These are phyloP conservation scores for Colletotrichum sp. DNA, from an alignment of 2,329 filamentous ascomycete genomes.

Conservation along the genomic window DNA sequence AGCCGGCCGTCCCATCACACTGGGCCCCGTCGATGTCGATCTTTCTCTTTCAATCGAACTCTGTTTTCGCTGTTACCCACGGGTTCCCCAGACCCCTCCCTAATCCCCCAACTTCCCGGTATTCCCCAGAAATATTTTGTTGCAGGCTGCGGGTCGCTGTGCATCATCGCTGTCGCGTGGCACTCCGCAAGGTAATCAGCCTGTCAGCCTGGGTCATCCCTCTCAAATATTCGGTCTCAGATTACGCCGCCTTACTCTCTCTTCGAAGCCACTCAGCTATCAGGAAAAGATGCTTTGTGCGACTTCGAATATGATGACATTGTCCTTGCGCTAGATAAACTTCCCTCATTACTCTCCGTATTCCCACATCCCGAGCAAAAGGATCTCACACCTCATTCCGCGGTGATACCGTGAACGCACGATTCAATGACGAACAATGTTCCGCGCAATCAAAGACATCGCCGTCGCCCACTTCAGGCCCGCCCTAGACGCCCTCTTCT, in stretches of 20 bases:
- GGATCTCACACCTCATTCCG: background rate
- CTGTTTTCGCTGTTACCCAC: background rate
- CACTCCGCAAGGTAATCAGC: background rate
- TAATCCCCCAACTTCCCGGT: background rate
- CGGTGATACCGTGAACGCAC: background rate
- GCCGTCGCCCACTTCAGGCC: slow-evolving; percentile 27
- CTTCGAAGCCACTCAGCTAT: too few species aligned
- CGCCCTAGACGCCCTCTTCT: slow-evolving; percentile 37
- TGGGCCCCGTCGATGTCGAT: background rate
- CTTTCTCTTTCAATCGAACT: background rate
- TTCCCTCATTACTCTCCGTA: background rate
- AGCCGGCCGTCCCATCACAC: background rate
- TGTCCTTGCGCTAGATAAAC: too few species aligned
- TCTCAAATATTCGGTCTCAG: background rate
- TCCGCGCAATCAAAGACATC: background rate
- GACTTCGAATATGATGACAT: background rate
- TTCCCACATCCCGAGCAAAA: background rate
- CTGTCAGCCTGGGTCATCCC: background rate
- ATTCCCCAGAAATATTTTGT: slow-evolving; percentile 8
- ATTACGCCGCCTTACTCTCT: background rate
- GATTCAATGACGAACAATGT: background rate
- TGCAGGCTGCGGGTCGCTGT: background rate
- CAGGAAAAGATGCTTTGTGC: background rate
- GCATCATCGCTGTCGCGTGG: background rate
- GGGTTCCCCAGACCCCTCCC: too few species aligned